Evolutionary conservation across 2,329 filamentous ascomycete genomes (phyloP).

Genomic region (Arthrobotrys musiformis): DNA sequence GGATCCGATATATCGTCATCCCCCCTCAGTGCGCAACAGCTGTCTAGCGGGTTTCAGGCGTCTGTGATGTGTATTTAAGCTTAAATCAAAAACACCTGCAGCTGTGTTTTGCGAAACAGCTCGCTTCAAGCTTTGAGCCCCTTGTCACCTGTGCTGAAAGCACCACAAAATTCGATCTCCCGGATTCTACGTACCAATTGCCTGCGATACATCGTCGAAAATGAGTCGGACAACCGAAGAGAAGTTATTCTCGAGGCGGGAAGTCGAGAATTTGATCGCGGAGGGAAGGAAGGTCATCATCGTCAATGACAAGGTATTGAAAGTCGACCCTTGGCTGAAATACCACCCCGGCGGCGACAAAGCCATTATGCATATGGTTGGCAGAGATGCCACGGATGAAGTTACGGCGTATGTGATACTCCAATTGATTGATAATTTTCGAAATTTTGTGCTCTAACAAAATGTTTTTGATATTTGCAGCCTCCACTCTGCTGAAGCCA

Average conservation of each 20-base stretch:
- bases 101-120: conserved; percentile 26
- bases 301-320: conserved; percentile 81
- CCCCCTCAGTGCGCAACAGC: neutral
- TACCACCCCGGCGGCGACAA: conserved; percentile 94
- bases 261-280: conserved; percentile 85
- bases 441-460: conserved; percentile 36
- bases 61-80: conserved; percentile 31
- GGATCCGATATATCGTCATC: neutral
- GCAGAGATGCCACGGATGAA: conserved; percentile 92
- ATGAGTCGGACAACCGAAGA: conserved; percentile 63
- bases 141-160: neutral
- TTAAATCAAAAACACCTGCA: conserved; percentile 41
- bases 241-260: conserved; percentile 69
- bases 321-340: conserved; percentile 85
- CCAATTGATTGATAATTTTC: conserved; percentile 61
- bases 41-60: neutral
- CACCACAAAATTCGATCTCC: conserved; percentile 21
- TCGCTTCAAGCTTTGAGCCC: conserved; percentile 10
- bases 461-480: conserved; percentile 64
- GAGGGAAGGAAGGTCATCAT: conserved; percentile 83
- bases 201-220: conserved; percentile 42
- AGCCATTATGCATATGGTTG: conserved; percentile 91
- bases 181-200: conserved; percentile 55
- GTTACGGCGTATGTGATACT: conserved; percentile 75
- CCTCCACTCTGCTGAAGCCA: conserved; percentile 82